Percentiles rank a stretch among this genome's conserved stretches.
Evolutionary conservation across 768 basidiomycete species (phyloP).

Genomic region (Rubroboletus pulcherrimus): DNA sequence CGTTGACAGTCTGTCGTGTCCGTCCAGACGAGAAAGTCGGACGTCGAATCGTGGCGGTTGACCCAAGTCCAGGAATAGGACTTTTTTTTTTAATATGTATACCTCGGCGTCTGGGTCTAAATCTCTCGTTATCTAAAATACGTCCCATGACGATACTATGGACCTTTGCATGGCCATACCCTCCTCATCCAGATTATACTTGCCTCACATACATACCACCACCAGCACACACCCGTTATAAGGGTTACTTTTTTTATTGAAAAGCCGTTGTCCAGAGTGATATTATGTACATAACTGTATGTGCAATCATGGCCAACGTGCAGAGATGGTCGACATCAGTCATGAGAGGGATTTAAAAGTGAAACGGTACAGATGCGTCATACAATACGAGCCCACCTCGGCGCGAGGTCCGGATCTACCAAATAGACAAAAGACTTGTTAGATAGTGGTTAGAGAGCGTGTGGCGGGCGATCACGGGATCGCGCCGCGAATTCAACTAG

Average conservation of each 20-base stretch:
- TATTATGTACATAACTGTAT: slow-evolving; percentile 24
- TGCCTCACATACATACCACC: neutral
- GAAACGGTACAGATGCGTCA: neutral
- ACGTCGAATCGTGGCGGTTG: slow-evolving; percentile 16
- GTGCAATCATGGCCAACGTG: slow-evolving; percentile 14
- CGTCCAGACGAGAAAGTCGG: slow-evolving; percentile 8
- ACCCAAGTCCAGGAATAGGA: neutral
- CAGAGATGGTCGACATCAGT: neutral
- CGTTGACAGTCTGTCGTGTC: no score
- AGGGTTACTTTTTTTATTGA: slow-evolving; percentile 5
- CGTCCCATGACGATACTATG: no score
- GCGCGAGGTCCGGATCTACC: neutral
- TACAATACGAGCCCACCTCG: neutral
- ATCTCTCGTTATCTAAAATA: no score
- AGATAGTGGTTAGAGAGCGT: slow-evolving; percentile 5
- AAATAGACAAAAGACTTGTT: neutral
- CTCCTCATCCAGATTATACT: neutral
- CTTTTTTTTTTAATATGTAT: neutral
- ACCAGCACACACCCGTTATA: neutral
- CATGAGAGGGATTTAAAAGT: neutral
- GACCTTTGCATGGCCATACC: neutral
- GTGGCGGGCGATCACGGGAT: neutral
- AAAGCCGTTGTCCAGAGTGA: slow-evolving; percentile 11
- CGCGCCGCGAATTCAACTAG: neutral
- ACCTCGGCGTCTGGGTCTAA: neutral